phyloP scores from a whole-genome alignment of 306 rosid genomes.

The Luffa aegyptiaca region DNA sequence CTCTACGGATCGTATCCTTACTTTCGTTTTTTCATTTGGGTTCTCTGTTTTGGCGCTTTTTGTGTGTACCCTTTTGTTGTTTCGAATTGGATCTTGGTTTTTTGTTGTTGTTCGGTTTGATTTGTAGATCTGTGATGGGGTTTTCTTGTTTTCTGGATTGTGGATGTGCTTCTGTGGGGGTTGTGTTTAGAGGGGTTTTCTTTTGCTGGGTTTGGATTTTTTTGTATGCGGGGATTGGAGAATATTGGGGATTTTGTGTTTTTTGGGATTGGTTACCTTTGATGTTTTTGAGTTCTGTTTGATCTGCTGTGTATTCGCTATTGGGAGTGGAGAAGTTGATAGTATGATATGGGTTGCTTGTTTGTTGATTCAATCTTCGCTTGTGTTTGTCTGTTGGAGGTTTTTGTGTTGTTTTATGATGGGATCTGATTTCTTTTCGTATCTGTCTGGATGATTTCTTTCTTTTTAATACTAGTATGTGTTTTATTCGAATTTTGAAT shows the following conservation, averaged over 20 bases:
- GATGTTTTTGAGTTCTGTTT: not conserved
- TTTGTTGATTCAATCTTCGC: not conserved
- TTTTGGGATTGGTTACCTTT: not conserved
- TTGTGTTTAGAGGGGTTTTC: not conserved
- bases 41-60: not conserved
- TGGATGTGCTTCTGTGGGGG: not conserved
- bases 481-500: not conserved
- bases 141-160: not conserved
- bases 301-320: not conserved
- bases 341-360: not conserved
- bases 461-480: not conserved
- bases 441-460: not conserved
- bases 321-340: not conserved
- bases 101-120: not conserved
- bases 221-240: not conserved
- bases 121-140: conserved; percentile 19
- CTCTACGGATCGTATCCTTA: conserved; percentile 90
- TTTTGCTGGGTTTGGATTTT: not conserved
- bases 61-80: not conserved
- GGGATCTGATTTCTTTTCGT: not conserved
- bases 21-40: not conserved
- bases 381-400: not conserved
- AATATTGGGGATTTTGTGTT: not conserved
- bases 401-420: not conserved
- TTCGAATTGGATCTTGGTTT: not conserved